These are phyloP conservation scores for Trichomonascaceae sp. DNA, from an alignment of 1,139 yeast genomes.

Conservation along the genomic window DNA sequence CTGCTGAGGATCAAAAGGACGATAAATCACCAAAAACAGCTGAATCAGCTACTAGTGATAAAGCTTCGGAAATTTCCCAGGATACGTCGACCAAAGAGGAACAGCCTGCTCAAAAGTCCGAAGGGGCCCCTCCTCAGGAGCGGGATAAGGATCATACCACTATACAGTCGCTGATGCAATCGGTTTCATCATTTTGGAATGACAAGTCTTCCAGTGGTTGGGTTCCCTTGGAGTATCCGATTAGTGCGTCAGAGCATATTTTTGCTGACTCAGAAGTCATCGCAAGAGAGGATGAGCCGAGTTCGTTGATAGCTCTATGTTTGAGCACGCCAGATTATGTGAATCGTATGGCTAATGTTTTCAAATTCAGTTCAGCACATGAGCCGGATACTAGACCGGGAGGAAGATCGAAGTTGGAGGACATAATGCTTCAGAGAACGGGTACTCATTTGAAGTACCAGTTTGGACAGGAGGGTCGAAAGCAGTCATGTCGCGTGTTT, in stretches of 20 bases:
- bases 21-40: not conserved
- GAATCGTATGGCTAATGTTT: slow-evolving; percentile 45
- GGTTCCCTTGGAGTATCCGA: slow-evolving; percentile 87
- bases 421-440: slow-evolving; percentile 68
- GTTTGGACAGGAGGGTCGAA: slow-evolving; percentile 78
- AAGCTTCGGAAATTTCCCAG: not conserved
- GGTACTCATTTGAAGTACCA: slow-evolving; percentile 87
- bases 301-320: slow-evolving; percentile 90
- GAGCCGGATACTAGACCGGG: slow-evolving; percentile 20
- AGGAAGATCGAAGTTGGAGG: slow-evolving; percentile 42
- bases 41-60: not conserved
- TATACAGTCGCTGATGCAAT: slow-evolving; percentile 65
- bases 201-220: slow-evolving; percentile 93
- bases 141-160: slow-evolving; percentile 42
- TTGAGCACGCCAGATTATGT: slow-evolving; percentile 77
- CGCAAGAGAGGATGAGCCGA: slow-evolving; percentile 95
- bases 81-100: slow-evolving; percentile 1
- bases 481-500: slow-evolving; percentile 85
- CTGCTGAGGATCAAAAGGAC: not conserved
- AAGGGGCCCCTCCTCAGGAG: not conserved
- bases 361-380: slow-evolving; percentile 10
- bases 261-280: slow-evolving; percentile 92
- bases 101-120: slow-evolving; percentile 1
- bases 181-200: slow-evolving; percentile 92
- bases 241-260: slow-evolving; percentile 67